phyloP scores from a whole-genome alignment of 192 early-diverging fungal genomes.

The Spizellomyces punctatus region DNA sequence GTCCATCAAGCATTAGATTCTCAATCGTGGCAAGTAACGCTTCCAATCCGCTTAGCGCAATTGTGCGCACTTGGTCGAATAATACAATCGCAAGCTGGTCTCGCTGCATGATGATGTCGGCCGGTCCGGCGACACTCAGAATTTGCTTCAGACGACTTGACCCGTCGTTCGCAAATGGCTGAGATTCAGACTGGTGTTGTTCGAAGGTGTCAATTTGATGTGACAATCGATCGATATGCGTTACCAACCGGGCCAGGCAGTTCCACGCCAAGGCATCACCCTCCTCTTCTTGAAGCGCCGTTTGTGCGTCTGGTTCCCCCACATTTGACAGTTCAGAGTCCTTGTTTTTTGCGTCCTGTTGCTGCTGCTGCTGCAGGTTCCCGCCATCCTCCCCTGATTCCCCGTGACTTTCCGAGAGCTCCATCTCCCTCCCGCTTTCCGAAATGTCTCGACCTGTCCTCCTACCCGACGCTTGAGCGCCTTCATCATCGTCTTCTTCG shows the following conservation, averaged over 20 bases:
- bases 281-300: conserved; percentile 7
- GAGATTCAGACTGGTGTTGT: neutral
- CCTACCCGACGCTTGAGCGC: neutral
- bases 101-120: neutral
- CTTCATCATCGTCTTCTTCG: conserved; percentile 9
- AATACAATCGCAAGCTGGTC: conserved; percentile 26
- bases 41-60: conserved; percentile 8
- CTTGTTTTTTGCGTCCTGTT: neutral
- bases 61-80: conserved; percentile 26
- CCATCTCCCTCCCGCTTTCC: neutral
- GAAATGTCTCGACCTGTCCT: neutral
- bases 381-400: neutral
- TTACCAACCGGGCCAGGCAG: conserved; percentile 14
- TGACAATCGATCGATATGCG: conserved; percentile 10
- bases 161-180: neutral
- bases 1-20: conserved; percentile 15
- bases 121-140: conserved; percentile 7
- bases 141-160: conserved; percentile 13
- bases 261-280: conserved; percentile 26
- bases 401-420: neutral
- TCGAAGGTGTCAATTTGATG: neutral
- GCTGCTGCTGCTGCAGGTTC: neutral
- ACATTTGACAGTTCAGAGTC: neutral
- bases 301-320: neutral
- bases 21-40: conserved; percentile 16